phyloP scores from a whole-genome alignment of 1,139 yeast species.

The Geotrichum reessii region DNA sequence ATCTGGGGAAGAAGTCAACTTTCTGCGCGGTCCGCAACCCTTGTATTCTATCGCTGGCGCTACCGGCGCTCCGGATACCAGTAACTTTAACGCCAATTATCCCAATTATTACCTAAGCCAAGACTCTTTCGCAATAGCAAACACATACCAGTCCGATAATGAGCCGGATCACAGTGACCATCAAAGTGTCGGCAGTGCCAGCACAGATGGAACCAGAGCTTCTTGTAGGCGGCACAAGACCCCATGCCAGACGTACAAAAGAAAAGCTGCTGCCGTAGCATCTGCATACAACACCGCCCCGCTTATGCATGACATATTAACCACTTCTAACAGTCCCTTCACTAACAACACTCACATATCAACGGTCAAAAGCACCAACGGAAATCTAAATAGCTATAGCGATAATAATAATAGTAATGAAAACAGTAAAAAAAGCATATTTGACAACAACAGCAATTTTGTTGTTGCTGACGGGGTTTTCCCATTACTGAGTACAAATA shows the following conservation, averaged over 20 bases:
- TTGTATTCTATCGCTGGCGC: not conserved
- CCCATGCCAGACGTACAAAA: not conserved
- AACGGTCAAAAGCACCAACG: not conserved
- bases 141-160: slow-evolving; percentile 1
- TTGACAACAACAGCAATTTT: not conserved
- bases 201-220: not conserved
- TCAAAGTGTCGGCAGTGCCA: not conserved
- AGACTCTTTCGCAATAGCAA: slow-evolving; percentile 7
- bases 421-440: not conserved
- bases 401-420: not conserved
- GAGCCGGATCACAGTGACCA: not conserved
- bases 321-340: not conserved
- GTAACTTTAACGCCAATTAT: slow-evolving; percentile 2
- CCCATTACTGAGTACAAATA: not conserved
- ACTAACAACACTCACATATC: not conserved
- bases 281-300: not conserved
- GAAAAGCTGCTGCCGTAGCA: not conserved
- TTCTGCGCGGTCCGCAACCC: slow-evolving; percentile 1
- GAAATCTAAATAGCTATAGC: not conserved
- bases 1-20: slow-evolving; percentile 10
- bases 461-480: not conserved
- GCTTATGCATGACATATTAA: not conserved
- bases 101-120: slow-evolving; percentile 4
- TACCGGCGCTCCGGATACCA: slow-evolving; percentile 5
- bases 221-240: not conserved